These are phyloP conservation scores for Crithidia expoeki DNA, from an alignment of 208 protist genomes.

Conservation along the genomic window DNA sequence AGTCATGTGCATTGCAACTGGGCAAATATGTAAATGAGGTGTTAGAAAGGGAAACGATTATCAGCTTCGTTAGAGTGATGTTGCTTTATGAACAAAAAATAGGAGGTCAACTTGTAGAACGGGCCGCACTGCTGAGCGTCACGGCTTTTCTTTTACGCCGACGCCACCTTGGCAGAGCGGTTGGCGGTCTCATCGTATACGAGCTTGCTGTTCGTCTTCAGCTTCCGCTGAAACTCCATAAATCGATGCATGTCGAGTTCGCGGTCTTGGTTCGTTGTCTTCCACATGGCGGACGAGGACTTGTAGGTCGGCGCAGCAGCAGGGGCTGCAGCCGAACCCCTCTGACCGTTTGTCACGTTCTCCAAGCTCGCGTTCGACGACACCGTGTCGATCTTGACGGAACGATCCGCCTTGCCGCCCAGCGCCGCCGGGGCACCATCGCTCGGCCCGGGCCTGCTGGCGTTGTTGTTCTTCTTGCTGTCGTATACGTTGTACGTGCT, in stretches of 20 bases:
- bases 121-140: too few relatives aligned
- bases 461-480: neutral
- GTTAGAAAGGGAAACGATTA: too few relatives aligned
- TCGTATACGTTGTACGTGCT: conserved; percentile 84
- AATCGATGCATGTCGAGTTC: conserved; percentile 75
- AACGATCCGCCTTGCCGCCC: conserved; percentile 11
- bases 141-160: conserved; percentile 22
- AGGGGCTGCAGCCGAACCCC: neutral
- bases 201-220: conserved; percentile 61
- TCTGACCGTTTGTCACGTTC: conserved; percentile 20
- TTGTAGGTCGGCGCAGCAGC: conserved; percentile 24
- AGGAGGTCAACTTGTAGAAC: too few relatives aligned
- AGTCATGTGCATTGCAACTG: too few relatives aligned
- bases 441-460: conserved; percentile 1
- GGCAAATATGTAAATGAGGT: too few relatives aligned
- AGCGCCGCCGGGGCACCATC: neutral
- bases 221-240: conserved; percentile 71
- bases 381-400: conserved; percentile 21
- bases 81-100: too few relatives aligned
- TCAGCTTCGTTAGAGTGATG: too few relatives aligned
- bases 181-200: conserved; percentile 60
- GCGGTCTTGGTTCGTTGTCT: conserved; percentile 81
- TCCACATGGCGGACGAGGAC: conserved; percentile 75
- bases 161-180: conserved; percentile 21
- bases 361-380: conserved; percentile 32